phyloP scores from a whole-genome alignment of 2,329 filamentous ascomycete genomes.

The Penicillium nordicum region DNA sequence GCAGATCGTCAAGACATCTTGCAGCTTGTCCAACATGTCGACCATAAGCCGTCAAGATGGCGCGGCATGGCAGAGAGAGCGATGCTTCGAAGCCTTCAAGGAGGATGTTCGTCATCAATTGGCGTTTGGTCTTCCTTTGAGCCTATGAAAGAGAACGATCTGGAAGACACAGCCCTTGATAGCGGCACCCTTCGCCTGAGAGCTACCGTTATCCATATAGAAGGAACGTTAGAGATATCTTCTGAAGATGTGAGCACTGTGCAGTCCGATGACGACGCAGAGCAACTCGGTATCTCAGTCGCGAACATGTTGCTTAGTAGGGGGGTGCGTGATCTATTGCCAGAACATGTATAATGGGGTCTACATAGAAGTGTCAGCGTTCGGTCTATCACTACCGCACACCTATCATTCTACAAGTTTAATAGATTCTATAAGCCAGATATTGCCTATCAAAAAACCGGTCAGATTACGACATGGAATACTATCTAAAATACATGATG shows the following conservation, averaged over 20 bases:
- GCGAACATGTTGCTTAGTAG: too few relatives aligned
- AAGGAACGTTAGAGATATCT: neutral
- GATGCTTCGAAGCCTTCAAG: neutral
- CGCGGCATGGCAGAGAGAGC: neutral
- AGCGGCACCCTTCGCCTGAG: neutral
- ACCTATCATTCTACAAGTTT: too few relatives aligned
- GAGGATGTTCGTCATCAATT: neutral
- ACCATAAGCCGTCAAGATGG: neutral
- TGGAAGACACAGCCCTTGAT: neutral
- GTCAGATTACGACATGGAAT: too few relatives aligned
- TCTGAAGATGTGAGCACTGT: neutral
- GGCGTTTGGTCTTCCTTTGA: neutral
- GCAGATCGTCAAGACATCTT: neutral
- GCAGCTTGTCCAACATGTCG: neutral
- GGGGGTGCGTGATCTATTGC: too few relatives aligned
- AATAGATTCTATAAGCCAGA: too few relatives aligned
- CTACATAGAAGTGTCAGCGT: too few relatives aligned
- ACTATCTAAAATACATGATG: too few relatives aligned
- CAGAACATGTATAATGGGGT: too few relatives aligned
- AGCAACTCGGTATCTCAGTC: neutral
- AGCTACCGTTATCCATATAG: neutral
- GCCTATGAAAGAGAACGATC: neutral
- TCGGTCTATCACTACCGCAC: too few relatives aligned
- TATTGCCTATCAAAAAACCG: too few relatives aligned
- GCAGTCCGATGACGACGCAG: neutral